Evolutionary conservation across 257 asterid species (phyloP).

Genomic region (Paraleonurus japonicus): DNA sequence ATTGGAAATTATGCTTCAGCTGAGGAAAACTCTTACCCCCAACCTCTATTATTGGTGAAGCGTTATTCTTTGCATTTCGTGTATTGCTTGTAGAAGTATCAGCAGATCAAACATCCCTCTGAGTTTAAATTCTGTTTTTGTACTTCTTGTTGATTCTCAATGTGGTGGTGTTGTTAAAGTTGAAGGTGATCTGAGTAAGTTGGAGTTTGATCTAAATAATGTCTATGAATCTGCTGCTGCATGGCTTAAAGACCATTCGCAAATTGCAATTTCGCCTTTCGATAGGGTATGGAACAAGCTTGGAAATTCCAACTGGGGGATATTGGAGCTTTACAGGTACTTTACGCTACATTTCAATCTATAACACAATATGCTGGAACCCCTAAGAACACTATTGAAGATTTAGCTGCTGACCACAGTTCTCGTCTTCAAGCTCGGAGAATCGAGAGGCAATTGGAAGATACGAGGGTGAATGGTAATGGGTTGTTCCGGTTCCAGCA

Average conservation of each 20-base stretch:
- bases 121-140: slow-evolving; percentile 64
- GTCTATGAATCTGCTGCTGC: slow-evolving; percentile 83
- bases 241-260: slow-evolving; percentile 73
- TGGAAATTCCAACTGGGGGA: slow-evolving; percentile 99
- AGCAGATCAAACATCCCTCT: slow-evolving; percentile 78
- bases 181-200: slow-evolving; percentile 83
- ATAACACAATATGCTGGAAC: slow-evolving; percentile 75
- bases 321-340: slow-evolving; percentile 88
- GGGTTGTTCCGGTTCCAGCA: slow-evolving; percentile 75
- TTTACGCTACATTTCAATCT: slow-evolving; percentile 88
- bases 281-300: slow-evolving; percentile 97
- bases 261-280: slow-evolving; percentile 68
- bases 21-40: slow-evolving; percentile 43
- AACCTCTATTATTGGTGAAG: slow-evolving; percentile 57
- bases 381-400: slow-evolving; percentile 76
- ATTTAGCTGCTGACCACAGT: slow-evolving; percentile 94
- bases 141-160: slow-evolving; percentile 83
- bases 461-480: slow-evolving; percentile 53
- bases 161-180: slow-evolving; percentile 83
- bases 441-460: slow-evolving; percentile 74
- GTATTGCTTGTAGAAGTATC: slow-evolving; percentile 84
- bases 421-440: slow-evolving; percentile 89
- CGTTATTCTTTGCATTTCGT: slow-evolving; percentile 82
- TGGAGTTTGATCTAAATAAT: slow-evolving; percentile 64
- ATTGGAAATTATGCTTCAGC: slow-evolving; percentile 45